phyloP scores from a whole-genome alignment of 768 basidiomycete genomes.

The Suillus fuscotomentosus region DNA sequence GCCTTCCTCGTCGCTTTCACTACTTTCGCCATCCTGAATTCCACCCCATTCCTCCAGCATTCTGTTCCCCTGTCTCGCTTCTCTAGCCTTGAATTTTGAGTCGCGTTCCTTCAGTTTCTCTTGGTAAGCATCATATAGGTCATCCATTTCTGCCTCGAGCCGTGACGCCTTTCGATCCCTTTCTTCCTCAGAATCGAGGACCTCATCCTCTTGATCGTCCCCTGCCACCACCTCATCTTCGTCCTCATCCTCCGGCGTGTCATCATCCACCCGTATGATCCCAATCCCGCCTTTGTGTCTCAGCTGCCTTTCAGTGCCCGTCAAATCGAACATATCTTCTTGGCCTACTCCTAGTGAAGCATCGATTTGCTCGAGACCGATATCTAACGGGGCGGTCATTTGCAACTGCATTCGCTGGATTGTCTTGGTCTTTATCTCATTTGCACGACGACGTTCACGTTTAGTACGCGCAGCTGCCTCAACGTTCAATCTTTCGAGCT shows the following conservation, averaged over 20 bases:
- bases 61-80: constrained; percentile 70
- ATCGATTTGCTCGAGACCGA: constrained; percentile 85
- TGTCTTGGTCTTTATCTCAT: constrained; percentile 84
- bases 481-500: constrained; percentile 83
- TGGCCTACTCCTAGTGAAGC: constrained; percentile 69
- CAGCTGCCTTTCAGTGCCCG: constrained; percentile 49
- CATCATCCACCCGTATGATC: constrained; percentile 42
- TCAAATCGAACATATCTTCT: constrained; percentile 88
- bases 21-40: constrained; percentile 46
- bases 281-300: constrained; percentile 40
- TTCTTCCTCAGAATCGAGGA: constrained; percentile 68
- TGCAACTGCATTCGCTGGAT: constrained; percentile 94
- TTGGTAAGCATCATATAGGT: constrained; percentile 84
- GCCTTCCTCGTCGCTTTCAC: constrained; percentile 46
- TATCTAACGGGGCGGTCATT: constrained; percentile 97
- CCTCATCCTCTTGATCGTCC: constrained; percentile 40
- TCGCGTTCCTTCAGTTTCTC: constrained; percentile 79
- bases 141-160: constrained; percentile 87
- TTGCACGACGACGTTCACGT: constrained; percentile 79
- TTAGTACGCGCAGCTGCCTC: constrained; percentile 74
- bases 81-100: constrained; percentile 82
- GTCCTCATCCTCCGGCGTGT: constrained; percentile 41
- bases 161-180: constrained; percentile 52
- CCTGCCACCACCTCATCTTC: constrained; percentile 26
- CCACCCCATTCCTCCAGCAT: constrained; percentile 84